Evolutionary conservation across 306 rosid genomes (phyloP).

Genomic region (Vicia faba): DNA sequence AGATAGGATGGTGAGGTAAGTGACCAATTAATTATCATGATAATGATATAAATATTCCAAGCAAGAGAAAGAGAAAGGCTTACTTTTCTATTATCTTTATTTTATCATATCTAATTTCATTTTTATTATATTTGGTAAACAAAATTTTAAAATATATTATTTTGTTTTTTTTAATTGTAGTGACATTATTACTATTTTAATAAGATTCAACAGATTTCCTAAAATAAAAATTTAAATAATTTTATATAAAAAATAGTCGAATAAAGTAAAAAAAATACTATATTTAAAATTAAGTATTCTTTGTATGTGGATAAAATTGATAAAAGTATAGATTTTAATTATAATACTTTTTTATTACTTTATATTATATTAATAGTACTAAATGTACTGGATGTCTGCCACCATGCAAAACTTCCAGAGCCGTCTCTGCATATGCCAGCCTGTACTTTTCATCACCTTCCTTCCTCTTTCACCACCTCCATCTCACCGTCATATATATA

Average conservation of each 20-base stretch:
- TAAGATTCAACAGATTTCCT: no score
- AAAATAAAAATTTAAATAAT: no score
- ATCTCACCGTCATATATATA: conserved; percentile 3
- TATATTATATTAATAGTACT: background rate
- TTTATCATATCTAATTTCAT: no score
- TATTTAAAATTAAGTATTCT: no score
- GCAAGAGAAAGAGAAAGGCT: background rate
- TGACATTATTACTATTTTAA: no score
- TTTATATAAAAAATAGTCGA: no score
- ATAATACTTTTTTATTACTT: background rate
- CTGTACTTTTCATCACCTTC: conserved; percentile 36
- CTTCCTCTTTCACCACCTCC: conserved; percentile 30
- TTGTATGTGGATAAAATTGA: no score
- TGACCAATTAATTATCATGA: background rate
- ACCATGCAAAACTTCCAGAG: conserved; percentile 15
- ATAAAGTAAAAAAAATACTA: no score
- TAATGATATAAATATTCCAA: background rate
- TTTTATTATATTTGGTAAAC: no score
- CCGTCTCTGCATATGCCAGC: conserved; percentile 38
- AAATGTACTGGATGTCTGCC: background rate
- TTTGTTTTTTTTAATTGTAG: no score
- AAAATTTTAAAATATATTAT: no score
- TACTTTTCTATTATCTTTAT: no score
- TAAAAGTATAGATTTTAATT: background rate
- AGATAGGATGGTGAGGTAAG: background rate